Evolutionary conservation across 768 basidiomycete species (phyloP).

Genomic region (Cubamyces lactineus): DNA sequence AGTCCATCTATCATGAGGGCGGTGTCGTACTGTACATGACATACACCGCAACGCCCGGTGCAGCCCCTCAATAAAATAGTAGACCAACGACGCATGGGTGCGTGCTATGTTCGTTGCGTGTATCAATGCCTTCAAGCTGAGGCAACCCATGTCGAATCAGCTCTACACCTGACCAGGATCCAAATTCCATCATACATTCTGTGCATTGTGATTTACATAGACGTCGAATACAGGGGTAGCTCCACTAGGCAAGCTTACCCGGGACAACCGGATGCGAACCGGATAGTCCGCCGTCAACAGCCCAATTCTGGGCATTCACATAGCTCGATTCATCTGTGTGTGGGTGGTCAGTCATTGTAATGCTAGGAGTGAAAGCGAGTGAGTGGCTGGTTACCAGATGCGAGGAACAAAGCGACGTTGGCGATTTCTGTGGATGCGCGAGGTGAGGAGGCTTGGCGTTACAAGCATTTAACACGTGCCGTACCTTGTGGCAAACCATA

Average conservation of each 20-base stretch:
- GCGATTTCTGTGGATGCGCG: constrained; percentile 71
- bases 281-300: constrained; percentile 86
- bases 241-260: constrained; percentile 61
- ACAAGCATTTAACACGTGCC: constrained; percentile 22
- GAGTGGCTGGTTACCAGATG: constrained; percentile 61
- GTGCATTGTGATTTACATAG: not conserved
- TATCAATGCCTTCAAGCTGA: no score
- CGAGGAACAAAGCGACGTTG: constrained; percentile 81
- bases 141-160: no score
- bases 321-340: constrained; percentile 83
- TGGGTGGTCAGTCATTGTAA: not conserved
- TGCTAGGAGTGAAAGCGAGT: constrained; percentile 5
- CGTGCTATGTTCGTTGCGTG: no score
- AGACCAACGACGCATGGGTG: no score
- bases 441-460: constrained; percentile 17
- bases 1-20: no score
- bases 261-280: constrained; percentile 79
- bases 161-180: no score
- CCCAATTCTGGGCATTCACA: constrained; percentile 87
- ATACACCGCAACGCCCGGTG: no score
- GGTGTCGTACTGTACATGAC: no score
- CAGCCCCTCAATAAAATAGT: no score
- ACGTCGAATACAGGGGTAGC: not conserved
- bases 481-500: constrained; percentile 82
- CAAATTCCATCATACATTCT: no score